Conservation (phyloP, 352 stramenopile species). For the Plasmopara viticola region DNA sequence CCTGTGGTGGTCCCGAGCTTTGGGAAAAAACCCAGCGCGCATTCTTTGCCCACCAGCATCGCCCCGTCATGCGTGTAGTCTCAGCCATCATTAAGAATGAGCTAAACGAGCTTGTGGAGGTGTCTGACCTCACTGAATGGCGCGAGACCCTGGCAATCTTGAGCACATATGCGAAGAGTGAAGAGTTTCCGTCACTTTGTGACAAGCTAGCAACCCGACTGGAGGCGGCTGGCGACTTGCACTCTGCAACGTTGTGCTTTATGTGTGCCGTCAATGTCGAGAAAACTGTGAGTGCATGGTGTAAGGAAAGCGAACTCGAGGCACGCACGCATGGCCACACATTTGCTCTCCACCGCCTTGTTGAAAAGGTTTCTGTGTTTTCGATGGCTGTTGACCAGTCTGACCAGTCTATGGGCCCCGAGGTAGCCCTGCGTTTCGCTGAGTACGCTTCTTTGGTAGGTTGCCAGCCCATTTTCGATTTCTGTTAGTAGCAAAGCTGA, state of each 20-base stretch:
- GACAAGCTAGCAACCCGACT: constrained; percentile 90
- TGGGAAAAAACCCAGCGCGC: constrained; percentile 93
- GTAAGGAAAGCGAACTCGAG: constrained; percentile 86
- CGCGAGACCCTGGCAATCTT: constrained; percentile 96
- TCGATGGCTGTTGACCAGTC: constrained; percentile 80
- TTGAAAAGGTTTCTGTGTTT: constrained; percentile 96
- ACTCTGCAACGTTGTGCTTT: constrained; percentile 93
- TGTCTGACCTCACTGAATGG: constrained; percentile 92
- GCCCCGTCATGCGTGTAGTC: constrained; percentile 94
- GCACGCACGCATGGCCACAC: constrained; percentile 57
- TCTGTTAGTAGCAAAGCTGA: no score
- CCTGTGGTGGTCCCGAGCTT: constrained; percentile 91
- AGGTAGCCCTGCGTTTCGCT: constrained; percentile 87
- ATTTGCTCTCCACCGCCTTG: constrained; percentile 91
- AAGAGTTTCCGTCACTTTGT: constrained; percentile 95
- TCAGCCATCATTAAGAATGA: constrained; percentile 95
- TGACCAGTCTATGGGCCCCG: constrained; percentile 79
- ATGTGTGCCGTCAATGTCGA: constrained; percentile 94
- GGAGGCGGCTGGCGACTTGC: constrained; percentile 84
- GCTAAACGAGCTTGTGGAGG: constrained; percentile 72
- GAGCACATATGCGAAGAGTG: constrained; percentile 95
- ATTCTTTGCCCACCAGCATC: constrained; percentile 89
- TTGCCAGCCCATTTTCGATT: not conserved
- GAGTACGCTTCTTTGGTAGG: constrained; percentile 74
- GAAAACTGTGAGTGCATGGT: constrained; percentile 84